Evolutionary conservation across 257 asterid genomes (phyloP), one percentile per base, ranked within the genome.

Genomic region (Galeopsis tetrahit): DNA sequence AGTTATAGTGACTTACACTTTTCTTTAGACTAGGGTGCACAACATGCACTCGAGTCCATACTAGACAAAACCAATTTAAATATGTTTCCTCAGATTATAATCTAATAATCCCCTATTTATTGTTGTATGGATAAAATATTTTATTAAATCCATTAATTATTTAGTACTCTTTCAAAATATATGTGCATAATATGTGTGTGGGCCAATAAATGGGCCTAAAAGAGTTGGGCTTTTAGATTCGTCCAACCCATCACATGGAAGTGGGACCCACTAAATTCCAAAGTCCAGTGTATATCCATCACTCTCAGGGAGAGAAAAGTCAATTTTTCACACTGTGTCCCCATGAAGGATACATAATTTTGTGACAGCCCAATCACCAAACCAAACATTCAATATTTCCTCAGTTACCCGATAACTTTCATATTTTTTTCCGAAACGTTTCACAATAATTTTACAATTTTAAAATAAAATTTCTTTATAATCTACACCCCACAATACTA

Each of bases 241-340:
- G 7, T 51, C 68, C 46, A 17, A 62, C 74, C 65, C 79, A 71
- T 76, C 79, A 80, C 78, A 75, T 71, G 78, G 52, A 48, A 66
- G 71, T 75, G 80, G 80, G 78, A 64, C 62, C 83, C 78, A 71
- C 39, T n/a, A 33, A 43, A 60, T 15, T 64, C 44, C 56, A 32
- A 63, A 56, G 63, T 71, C 76, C 71, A 70, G 69, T 51, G 40
- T 53, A 57, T 28, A 32, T 38, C 38, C 21, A 21, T 36, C 69
- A 31, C 49, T 72, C 67, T 73, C 34, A 32, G 48, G 74, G 77
- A 57, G 36, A 15, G 32, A 57, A 9, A 1, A 58, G 64, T 58
- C 64, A 58, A 58, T 11, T 33, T 5, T 33, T 55, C 61, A 55
- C 61, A 17, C 61, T 55, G 17, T 55, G 61, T 17, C 21, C 28